phyloP scores from a whole-genome alignment of 148 eudicot species.

The Spergularia bocconei region DNA sequence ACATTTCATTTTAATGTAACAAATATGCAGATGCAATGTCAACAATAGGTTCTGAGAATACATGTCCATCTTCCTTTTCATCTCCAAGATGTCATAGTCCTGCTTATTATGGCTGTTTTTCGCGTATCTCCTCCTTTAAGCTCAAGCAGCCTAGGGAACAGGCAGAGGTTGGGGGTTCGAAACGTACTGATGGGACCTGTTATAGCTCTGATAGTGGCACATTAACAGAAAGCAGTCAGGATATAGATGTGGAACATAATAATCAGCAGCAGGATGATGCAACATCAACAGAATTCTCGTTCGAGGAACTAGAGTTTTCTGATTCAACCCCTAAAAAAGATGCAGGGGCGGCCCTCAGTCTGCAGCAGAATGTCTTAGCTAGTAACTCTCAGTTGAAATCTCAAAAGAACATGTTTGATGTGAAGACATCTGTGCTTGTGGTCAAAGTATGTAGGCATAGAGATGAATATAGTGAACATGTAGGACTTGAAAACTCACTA shows the following conservation, averaged over 20 bases:
- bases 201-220: constrained; percentile 9
- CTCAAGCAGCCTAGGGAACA: constrained; percentile 8
- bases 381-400: constrained; percentile 28
- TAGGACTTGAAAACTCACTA: constrained; percentile 27
- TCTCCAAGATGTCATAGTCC: constrained; percentile 62
- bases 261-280: constrained; percentile 18
- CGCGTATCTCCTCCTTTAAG: constrained; percentile 21
- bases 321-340: constrained; percentile 18
- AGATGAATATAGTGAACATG: constrained; percentile 31
- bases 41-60: constrained; percentile 40
- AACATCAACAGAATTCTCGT: constrained; percentile 28
- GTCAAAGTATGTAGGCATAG: constrained; percentile 41
- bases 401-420: constrained; percentile 35
- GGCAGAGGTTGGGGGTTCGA: constrained; percentile 7
- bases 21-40: constrained; percentile 51
- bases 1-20: neutral
- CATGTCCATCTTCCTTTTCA: constrained; percentile 43
- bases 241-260: constrained; percentile 16
- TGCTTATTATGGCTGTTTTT: constrained; percentile 31
- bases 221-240: constrained; percentile 13
- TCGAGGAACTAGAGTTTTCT: constrained; percentile 25
- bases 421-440: constrained; percentile 33
- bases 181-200: neutral
- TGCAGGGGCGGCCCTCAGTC: constrained; percentile 3
- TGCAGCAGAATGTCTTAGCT: neutral